phyloP scores from a whole-genome alignment of 2,329 filamentous ascomycete genomes.

The Trichoderma koningiopsis region DNA sequence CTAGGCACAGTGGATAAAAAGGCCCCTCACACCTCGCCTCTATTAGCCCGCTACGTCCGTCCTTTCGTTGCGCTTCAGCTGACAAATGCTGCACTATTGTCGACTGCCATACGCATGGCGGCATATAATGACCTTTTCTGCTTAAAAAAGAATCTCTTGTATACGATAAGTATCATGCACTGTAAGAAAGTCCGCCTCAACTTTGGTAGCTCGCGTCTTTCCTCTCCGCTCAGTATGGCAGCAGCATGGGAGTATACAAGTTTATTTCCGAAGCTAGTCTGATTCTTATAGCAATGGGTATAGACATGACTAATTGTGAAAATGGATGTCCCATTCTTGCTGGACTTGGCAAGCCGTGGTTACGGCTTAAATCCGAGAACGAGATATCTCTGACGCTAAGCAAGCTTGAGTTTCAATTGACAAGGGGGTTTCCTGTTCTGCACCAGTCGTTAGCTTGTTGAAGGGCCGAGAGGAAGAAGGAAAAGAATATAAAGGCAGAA shows the following conservation, averaged over 20 bases:
- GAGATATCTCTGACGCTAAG: neutral
- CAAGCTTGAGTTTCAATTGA: neutral
- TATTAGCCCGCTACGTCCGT: neutral
- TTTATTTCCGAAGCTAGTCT: neutral
- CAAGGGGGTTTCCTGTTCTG: neutral
- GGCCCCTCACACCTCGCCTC: neutral
- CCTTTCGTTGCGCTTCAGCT: neutral
- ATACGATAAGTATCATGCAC: neutral
- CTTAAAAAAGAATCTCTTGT: neutral
- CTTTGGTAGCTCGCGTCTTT: neutral
- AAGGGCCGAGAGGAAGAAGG: neutral
- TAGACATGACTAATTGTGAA: neutral
- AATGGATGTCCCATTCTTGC: neutral
- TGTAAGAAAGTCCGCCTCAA: neutral
- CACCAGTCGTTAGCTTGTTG: neutral
- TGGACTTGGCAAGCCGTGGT: neutral
- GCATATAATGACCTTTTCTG: neutral
- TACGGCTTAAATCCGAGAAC: neutral
- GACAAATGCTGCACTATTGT: neutral
- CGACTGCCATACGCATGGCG: neutral
- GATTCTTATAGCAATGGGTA: neutral
- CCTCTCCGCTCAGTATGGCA: neutral
- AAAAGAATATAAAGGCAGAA: neutral
- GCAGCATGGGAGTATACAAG: neutral
- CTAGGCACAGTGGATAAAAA: neutral